A percentile compares a stretch with the other conserved stretches of the same genome.
Evolutionary conservation across 225 moss, liverwort and hornwort species (phyloP).

Genomic region (Sphagnum contortum): DNA sequence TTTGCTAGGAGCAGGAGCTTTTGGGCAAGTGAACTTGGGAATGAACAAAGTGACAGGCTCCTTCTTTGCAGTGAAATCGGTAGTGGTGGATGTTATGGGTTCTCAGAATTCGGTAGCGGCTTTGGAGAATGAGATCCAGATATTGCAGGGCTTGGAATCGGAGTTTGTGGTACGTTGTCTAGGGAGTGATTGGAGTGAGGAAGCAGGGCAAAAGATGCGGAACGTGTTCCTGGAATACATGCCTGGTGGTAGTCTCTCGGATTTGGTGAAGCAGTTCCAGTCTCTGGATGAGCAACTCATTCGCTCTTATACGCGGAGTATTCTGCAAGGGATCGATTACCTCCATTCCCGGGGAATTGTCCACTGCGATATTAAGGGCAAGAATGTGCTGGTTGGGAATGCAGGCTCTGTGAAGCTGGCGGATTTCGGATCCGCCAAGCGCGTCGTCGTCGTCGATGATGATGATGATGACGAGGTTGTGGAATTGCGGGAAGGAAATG

Average conservation of each 20-base stretch:
- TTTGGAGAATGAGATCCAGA: constrained; percentile 27
- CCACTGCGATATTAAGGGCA: constrained; percentile 25
- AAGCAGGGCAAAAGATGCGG: constrained; percentile 10
- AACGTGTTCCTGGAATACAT: constrained; percentile 36
- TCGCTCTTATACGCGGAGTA: constrained; percentile 16
- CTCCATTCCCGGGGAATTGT: constrained; percentile 23
- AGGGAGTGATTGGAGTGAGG: constrained; percentile 16
- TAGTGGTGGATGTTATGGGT: no score
- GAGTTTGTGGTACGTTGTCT: constrained; percentile 17
- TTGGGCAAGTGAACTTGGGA: constrained; percentile 16
- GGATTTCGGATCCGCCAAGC: constrained; percentile 27
- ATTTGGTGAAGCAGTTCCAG: constrained; percentile 11
- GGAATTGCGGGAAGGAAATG: no score
- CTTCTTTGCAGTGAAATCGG: constrained; percentile 26
- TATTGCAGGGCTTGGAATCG: constrained; percentile 12
- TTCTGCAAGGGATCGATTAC: constrained; percentile 21
- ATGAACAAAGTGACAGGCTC: constrained; percentile 14
- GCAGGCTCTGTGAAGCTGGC: constrained; percentile 14
- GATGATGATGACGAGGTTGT: not conserved
- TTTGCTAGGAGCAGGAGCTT: not conserved
- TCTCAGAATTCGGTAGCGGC: not conserved
- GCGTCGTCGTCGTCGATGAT: not conserved
- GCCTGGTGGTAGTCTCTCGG: constrained; percentile 24
- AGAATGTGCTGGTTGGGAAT: constrained; percentile 18
- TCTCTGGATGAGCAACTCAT: constrained; percentile 15